Conservation (phyloP, 2,329 filamentous ascomycete genomes). For the Fusarium avenaceum region DNA sequence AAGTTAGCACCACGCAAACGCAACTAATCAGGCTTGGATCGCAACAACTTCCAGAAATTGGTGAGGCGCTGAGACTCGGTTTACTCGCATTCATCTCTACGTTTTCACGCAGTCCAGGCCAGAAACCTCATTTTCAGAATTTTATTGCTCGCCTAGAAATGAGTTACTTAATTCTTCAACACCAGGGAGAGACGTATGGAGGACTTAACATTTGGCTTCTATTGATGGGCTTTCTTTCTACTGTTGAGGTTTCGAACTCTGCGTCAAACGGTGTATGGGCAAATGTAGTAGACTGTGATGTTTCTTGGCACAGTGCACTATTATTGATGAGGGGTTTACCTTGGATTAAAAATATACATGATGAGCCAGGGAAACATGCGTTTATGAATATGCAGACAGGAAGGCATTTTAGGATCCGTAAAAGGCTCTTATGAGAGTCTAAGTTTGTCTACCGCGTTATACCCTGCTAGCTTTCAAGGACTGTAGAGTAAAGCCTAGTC, state of each 20-base stretch:
- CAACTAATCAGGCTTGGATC: background rate
- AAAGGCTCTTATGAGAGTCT: too few species aligned
- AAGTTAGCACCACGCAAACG: background rate
- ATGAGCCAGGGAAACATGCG: background rate
- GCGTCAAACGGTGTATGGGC: background rate
- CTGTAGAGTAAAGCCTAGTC: too few species aligned
- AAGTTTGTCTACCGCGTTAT: too few species aligned
- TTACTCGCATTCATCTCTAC: conserved; percentile 16
- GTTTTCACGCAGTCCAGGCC: background rate
- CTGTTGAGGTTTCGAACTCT: accelerated
- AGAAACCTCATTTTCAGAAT: background rate
- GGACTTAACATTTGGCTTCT: background rate
- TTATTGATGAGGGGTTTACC: accelerated
- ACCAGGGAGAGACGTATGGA: accelerated
- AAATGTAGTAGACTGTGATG: accelerated
- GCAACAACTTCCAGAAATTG: accelerated
- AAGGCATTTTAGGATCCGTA: too few species aligned
- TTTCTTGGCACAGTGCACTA: background rate
- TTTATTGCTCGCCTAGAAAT: background rate
- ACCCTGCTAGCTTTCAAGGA: too few species aligned
- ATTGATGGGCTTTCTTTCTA: conserved; percentile 1
- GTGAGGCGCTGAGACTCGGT: conserved; percentile 6
- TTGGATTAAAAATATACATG: background rate
- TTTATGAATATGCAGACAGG: too few species aligned
- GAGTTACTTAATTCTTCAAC: accelerated